A percentile compares a stretch with the other conserved stretches of the same genome.
These are phyloP conservation scores for Leccinum sublutescens DNA, from an alignment of 768 basidiomycete species.

Conservation along the genomic window DNA sequence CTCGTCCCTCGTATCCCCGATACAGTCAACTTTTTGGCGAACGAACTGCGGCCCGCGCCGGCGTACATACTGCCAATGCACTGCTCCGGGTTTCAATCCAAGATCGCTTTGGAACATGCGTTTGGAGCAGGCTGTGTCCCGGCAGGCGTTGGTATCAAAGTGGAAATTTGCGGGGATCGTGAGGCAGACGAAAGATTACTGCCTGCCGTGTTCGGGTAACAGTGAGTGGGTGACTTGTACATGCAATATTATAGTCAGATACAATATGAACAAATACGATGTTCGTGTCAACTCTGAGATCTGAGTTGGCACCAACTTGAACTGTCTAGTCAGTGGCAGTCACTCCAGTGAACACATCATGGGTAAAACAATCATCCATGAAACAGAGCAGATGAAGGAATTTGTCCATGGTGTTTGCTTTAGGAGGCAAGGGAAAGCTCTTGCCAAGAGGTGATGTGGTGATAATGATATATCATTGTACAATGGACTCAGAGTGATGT, in stretches of 20 bases:
- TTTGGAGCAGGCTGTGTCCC: constrained; percentile 79
- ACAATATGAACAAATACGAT: neutral
- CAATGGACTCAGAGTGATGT: no score
- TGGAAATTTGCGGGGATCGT: constrained; percentile 53
- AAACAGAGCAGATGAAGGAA: constrained; percentile 49
- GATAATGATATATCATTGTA: no score
- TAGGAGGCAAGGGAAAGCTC: constrained; percentile 29
- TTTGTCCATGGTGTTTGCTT: constrained; percentile 45
- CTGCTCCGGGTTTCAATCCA: constrained; percentile 77
- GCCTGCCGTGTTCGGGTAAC: constrained; percentile 17
- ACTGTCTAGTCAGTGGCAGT: no score
- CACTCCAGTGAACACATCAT: constrained; percentile 21
- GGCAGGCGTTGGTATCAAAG: constrained; percentile 68
- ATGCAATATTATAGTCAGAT: constrained; percentile 2
- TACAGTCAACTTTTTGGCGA: constrained; percentile 70
- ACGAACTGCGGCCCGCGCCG: constrained; percentile 58
- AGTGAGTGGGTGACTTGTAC: neutral
- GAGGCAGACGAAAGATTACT: constrained; percentile 37
- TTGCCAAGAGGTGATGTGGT: no score
- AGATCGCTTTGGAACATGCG: constrained; percentile 64
- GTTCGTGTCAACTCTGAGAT: neutral
- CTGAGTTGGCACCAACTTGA: neutral
- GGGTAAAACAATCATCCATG: constrained; percentile 42
- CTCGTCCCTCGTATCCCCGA: constrained; percentile 58
- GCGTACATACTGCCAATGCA: constrained; percentile 80